Conservation (phyloP, 2,329 filamentous ascomycete genomes). For the Fonsecaea multimorphosa region DNA sequence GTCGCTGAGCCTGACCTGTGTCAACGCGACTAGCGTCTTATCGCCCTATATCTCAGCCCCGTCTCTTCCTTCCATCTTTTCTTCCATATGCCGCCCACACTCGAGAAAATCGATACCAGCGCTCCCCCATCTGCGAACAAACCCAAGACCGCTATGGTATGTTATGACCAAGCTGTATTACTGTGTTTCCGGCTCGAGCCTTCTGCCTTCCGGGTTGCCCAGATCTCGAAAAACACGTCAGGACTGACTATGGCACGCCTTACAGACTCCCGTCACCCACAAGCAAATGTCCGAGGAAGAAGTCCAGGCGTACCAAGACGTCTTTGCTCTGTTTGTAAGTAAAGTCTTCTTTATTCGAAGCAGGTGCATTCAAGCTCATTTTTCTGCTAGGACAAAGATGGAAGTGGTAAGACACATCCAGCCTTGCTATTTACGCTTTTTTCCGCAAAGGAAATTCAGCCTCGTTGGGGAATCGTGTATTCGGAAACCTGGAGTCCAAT, state of each 20-base stretch:
- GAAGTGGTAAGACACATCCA: constrained; percentile 39
- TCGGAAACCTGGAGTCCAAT: neutral
- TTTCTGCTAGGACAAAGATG: constrained; percentile 43
- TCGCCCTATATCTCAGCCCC: constrained; percentile 23
- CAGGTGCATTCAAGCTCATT: constrained; percentile 11
- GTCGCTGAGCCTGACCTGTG: neutral
- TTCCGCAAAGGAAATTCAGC: constrained; percentile 14
- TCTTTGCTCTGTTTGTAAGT: constrained; percentile 44
- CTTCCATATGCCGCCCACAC: constrained; percentile 27
- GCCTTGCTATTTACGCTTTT: constrained; percentile 1
- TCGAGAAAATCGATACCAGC: constrained; percentile 31
- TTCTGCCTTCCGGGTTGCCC: neutral
- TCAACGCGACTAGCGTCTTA: neutral
- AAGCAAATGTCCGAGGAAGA: constrained; percentile 39
- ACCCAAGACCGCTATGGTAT: constrained; percentile 31
- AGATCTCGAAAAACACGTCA: neutral
- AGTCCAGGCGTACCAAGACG: constrained; percentile 41
- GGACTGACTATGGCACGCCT: constrained; percentile 18
- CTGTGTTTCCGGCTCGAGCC: neutral
- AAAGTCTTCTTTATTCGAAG: neutral
- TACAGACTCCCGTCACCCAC: constrained; percentile 29
- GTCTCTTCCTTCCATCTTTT: constrained; percentile 5
- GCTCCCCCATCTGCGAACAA: constrained; percentile 13
- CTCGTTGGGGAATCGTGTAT: constrained; percentile 2
- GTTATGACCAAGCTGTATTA: neutral